A percentile compares a stretch with the other conserved stretches of the same genome.
These are phyloP conservation scores for Cudoniella acicularis DNA, from an alignment of 495 filamentous ascomycete genomes.

Conservation along the genomic window DNA sequence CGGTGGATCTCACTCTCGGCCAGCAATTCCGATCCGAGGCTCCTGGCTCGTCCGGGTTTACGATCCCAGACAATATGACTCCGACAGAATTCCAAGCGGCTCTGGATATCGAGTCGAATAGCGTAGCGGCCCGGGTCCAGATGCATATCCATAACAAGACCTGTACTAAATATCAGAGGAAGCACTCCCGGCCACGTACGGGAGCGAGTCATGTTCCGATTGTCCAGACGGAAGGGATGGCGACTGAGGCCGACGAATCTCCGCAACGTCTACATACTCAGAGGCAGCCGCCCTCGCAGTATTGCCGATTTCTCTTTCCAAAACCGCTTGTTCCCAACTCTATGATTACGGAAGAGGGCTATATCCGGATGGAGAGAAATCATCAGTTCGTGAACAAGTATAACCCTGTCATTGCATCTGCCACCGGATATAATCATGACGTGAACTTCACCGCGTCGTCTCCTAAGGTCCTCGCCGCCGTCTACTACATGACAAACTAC, in stretches of 20 bases:
- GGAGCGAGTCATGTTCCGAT: neutral
- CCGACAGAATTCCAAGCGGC: conserved; percentile 9
- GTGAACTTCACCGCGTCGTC: conserved; percentile 11
- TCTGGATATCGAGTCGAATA: conserved; percentile 12
- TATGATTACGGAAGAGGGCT: conserved; percentile 7
- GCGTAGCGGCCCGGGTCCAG: conserved; percentile 8
- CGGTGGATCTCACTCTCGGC: conserved; percentile 12
- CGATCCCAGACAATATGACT: conserved; percentile 9
- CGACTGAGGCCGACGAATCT: neutral
- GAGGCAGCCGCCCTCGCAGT: neutral
- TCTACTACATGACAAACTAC: conserved; percentile 18
- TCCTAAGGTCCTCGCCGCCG: conserved; percentile 13
- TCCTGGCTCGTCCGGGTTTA: conserved; percentile 3
- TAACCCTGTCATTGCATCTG: conserved; percentile 8
- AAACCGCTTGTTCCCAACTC: conserved; percentile 12
- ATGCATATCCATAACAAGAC: conserved; percentile 11
- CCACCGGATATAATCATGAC: conserved; percentile 8
- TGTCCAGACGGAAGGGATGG: conserved; percentile 7
- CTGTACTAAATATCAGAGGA: conserved; percentile 15
- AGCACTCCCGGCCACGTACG: neutral
- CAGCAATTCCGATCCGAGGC: conserved; percentile 6
- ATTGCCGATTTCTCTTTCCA: conserved; percentile 12
- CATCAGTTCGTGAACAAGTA: conserved; percentile 14
- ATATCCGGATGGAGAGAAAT: conserved; percentile 12
- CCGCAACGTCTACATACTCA: neutral